These are phyloP conservation scores for Ceratocystis smalleyi DNA, from an alignment of 2,329 filamentous ascomycete species.

Conservation along the genomic window DNA sequence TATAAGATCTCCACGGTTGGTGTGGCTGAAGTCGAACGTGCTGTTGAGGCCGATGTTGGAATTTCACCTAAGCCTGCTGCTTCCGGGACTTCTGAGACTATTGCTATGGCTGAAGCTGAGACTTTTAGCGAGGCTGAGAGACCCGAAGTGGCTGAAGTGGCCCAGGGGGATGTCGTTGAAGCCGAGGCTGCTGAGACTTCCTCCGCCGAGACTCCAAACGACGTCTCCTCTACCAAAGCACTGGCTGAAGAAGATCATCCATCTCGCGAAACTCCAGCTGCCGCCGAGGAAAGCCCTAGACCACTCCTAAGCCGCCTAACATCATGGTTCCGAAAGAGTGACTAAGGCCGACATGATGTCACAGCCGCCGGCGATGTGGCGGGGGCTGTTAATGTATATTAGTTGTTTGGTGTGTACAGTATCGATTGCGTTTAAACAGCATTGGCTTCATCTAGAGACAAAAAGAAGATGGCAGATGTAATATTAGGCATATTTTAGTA, in stretches of 20 bases:
- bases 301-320: background rate
- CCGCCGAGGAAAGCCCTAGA: background rate
- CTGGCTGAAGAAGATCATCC: background rate
- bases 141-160: background rate
- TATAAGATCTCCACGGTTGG: background rate
- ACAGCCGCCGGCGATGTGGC: too few relatives aligned
- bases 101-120: background rate
- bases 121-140: background rate
- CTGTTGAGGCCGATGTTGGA: background rate
- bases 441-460: background rate
- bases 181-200: background rate
- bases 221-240: background rate
- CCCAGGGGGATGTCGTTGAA: background rate
- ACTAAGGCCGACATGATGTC: background rate
- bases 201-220: background rate
- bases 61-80: background rate
- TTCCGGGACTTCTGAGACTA: background rate
- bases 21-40: background rate
- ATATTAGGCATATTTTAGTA: background rate
- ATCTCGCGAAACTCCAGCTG: background rate
- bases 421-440: background rate
- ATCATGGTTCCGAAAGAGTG: conserved; percentile 4
- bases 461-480: background rate
- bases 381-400: background rate
- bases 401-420: background rate